Base-by-base conservation (phyloP, 2,329 filamentous ascomycete genomes). In the Fusarium sp. region DNA sequence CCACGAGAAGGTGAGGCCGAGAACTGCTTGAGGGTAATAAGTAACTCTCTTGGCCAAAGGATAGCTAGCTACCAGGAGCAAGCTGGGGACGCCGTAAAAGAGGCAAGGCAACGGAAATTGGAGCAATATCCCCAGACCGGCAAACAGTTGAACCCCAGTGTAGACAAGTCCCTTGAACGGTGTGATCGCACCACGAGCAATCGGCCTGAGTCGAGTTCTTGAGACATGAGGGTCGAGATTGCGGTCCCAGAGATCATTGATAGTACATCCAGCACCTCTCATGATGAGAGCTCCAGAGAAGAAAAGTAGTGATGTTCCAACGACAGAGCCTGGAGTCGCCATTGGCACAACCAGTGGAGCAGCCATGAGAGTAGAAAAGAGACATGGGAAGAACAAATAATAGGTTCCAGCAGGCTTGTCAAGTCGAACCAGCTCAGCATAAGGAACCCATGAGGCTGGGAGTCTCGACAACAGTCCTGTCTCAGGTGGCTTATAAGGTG, bases 191-290 rank as follows among this genome's bases (percentile, higher is more conserved):
- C 93, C 89, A 18, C 95, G 90, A 2, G 95, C 94, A 69, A 98
- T 93, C 7, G 95, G 95, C 22, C 95, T 91, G 38, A 94, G 85
- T 20, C 92, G 89, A 11, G 94, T 97, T 54, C 95, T 89, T 4
- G 88, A 83, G 20, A 97, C 94, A 72, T 94, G 89, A 12, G 93
- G 92, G 82, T 98, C 95, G 22, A 97, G 90, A 76, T 96, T 93
- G 62, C 94, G 90, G 82, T 97, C 95, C 93, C 94, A 95, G 57
- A 97, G 90, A 80, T 98, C 95, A 80, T 97, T 97, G 83, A 97
- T 94, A 24, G 93, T 93, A 82, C 95, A 97, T 58, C 94, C 94
- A 26, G 94, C 94, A 55, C 95, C 93, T 69, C 95, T 92, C 93
- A 97, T 96, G 74, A 97, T 88, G 50, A 97, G 81, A 8, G 94